phyloP scores from a whole-genome alignment of 169 alveolate species.

The Perkinsus chesapeaki region DNA sequence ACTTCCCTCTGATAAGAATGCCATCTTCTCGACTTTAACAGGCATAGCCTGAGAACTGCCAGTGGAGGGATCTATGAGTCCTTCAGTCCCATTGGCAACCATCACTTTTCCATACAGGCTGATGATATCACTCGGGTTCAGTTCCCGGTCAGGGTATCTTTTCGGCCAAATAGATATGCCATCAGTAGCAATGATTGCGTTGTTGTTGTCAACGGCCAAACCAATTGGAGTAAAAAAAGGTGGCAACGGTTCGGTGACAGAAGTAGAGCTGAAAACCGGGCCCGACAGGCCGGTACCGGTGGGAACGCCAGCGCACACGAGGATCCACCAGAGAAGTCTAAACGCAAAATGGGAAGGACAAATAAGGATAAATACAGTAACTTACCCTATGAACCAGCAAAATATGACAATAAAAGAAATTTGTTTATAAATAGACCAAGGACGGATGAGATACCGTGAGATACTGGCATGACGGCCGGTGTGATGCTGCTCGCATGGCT shows the following conservation, averaged over 20 bases:
- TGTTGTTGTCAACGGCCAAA: neutral
- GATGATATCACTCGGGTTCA: neutral
- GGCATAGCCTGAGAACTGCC: neutral
- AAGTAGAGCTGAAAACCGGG: neutral
- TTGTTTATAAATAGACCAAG: neutral
- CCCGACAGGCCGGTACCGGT: neutral
- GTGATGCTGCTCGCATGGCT: neutral
- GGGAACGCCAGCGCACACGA: neutral
- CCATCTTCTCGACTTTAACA: neutral
- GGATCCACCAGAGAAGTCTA: neutral
- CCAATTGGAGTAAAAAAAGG: neutral
- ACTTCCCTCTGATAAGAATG: neutral
- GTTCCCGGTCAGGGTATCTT: neutral
- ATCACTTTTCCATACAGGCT: neutral
- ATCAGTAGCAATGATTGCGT: neutral
- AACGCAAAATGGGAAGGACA: neutral
- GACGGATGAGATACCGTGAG: neutral
- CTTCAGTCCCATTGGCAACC: neutral
- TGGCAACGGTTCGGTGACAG: neutral
- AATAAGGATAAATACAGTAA: neutral
- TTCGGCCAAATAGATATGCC: neutral
- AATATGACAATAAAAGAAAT: neutral
- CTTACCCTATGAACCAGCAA: neutral
- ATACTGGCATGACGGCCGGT: neutral
- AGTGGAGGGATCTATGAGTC: neutral